A percentile compares a stretch with the other conserved stretches of the same genome.
Conservation (phyloP, 106 monocot species). For the Acanthochlamys bracteata region DNA sequence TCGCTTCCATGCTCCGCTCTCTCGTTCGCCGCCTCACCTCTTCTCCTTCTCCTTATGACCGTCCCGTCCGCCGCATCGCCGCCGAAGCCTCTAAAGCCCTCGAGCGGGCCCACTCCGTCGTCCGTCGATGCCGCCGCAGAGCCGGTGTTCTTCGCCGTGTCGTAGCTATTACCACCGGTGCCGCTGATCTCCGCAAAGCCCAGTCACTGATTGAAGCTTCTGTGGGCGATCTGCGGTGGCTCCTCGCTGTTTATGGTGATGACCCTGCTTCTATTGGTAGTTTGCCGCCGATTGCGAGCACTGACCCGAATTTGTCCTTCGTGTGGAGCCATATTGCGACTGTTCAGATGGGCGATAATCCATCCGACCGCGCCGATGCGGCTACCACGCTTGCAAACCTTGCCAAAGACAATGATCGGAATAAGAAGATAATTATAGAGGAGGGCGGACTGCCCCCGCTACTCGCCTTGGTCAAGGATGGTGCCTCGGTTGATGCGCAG, state of each 20-base stretch:
- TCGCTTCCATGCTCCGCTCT: conserved; percentile 22
- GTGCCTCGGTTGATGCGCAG: conserved; percentile 28
- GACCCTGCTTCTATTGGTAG: conserved; percentile 5
- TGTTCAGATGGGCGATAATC: conserved; percentile 12
- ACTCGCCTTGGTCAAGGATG: conserved; percentile 30
- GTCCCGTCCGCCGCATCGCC: conserved; percentile 40
- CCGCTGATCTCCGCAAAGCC: conserved; percentile 33
- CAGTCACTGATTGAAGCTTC: conserved; percentile 33
- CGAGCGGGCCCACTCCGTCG: conserved; percentile 31
- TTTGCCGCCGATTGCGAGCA: conserved; percentile 52
- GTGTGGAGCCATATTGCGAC: conserved; percentile 46
- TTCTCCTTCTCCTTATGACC: conserved; percentile 32
- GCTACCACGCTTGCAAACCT: conserved; percentile 32
- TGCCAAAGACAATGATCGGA: conserved; percentile 43
- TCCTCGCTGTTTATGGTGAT: conserved; percentile 20
- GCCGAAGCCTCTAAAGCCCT: conserved; percentile 27
- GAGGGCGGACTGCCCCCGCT: conserved; percentile 45
- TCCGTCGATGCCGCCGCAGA: conserved; percentile 30
- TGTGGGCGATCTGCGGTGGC: conserved; percentile 28
- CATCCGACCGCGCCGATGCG: conserved; percentile 33
- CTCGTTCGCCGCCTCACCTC: conserved; percentile 23
- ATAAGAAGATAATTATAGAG: conserved; percentile 42
- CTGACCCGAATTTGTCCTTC: conserved; percentile 48
- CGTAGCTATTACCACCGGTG: conserved; percentile 23
- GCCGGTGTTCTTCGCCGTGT: conserved; percentile 25